phyloP scores from a whole-genome alignment of 2,329 filamentous ascomycete species.

The Talaromyces sp. region DNA sequence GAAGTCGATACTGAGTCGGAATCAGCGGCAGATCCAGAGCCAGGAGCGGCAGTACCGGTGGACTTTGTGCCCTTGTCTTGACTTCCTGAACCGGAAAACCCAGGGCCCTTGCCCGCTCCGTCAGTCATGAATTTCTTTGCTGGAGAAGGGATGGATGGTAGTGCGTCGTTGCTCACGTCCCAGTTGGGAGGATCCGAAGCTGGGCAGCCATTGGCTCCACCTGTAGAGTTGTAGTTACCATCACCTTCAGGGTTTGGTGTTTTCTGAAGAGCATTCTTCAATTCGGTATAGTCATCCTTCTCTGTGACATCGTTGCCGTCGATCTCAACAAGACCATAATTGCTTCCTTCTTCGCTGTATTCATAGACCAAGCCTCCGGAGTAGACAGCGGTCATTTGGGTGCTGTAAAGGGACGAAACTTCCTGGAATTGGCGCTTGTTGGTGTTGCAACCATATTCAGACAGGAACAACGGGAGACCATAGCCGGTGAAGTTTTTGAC shows the following conservation, averaged over 20 bases:
- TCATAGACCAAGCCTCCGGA: slow-evolving; percentile 96
- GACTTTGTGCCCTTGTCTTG: slow-evolving; percentile 53
- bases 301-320: slow-evolving; percentile 54
- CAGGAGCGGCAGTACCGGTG: slow-evolving; percentile 48
- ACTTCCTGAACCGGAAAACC: slow-evolving; percentile 54
- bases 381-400: slow-evolving; percentile 82
- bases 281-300: slow-evolving; percentile 59
- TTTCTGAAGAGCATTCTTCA: slow-evolving; percentile 50
- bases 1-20: slow-evolving; percentile 26
- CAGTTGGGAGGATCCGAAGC: slow-evolving; percentile 50
- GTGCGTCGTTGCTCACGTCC: slow-evolving; percentile 51
- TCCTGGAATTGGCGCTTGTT: slow-evolving; percentile 80
- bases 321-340: slow-evolving; percentile 75
- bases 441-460: slow-evolving; percentile 86
- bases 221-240: slow-evolving; percentile 57
- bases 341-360: slow-evolving; percentile 79
- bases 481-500: slow-evolving; percentile 84
- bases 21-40: slow-evolving; percentile 43
- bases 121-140: slow-evolving; percentile 56
- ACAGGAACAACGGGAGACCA: slow-evolving; percentile 87
- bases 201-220: slow-evolving; percentile 54
- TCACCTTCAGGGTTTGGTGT: slow-evolving; percentile 53
- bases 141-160: slow-evolving; percentile 56
- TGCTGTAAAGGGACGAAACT: slow-evolving; percentile 71
- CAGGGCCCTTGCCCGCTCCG: slow-evolving; percentile 56